Percentiles rank a stretch among this genome's conserved stretches.
These are phyloP conservation scores for Citrullus mucosospermus DNA, from an alignment of 306 rosid species.

Conservation along the genomic window DNA sequence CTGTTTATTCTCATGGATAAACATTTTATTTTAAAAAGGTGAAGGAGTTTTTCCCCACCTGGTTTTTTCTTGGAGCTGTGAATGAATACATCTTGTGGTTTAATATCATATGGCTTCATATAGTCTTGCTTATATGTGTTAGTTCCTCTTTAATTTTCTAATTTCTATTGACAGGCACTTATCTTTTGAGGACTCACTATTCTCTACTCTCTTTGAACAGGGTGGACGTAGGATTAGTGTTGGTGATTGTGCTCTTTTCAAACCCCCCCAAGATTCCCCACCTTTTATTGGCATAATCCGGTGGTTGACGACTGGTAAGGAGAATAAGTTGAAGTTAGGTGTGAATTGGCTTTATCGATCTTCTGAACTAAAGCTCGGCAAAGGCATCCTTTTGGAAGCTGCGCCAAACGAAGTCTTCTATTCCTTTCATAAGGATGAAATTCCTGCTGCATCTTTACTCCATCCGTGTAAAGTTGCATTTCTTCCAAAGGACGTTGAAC, in stretches of 20 bases:
- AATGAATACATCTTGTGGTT: neutral
- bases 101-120: neutral
- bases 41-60: neutral
- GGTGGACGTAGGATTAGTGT: constrained; percentile 58
- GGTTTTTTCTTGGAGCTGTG: neutral
- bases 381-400: constrained; percentile 52
- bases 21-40: neutral
- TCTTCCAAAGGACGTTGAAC: constrained; percentile 61
- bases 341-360: constrained; percentile 84
- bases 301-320: constrained; percentile 32
- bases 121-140: neutral
- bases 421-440: constrained; percentile 84
- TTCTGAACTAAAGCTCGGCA: constrained; percentile 53
- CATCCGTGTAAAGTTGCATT: constrained; percentile 94
- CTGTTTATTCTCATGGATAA: neutral
- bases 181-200: neutral
- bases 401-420: constrained; percentile 77
- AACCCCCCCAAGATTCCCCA: constrained; percentile 46
- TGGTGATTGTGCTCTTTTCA: constrained; percentile 86
- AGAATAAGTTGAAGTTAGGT: constrained; percentile 34
- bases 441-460: constrained; percentile 59
- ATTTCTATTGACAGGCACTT: neutral
- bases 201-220: constrained; percentile 17
- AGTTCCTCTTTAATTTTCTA: neutral
- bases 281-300: constrained; percentile 74